phyloP scores from a whole-genome alignment of 306 rosid genomes.

The Rosa rugosa region DNA sequence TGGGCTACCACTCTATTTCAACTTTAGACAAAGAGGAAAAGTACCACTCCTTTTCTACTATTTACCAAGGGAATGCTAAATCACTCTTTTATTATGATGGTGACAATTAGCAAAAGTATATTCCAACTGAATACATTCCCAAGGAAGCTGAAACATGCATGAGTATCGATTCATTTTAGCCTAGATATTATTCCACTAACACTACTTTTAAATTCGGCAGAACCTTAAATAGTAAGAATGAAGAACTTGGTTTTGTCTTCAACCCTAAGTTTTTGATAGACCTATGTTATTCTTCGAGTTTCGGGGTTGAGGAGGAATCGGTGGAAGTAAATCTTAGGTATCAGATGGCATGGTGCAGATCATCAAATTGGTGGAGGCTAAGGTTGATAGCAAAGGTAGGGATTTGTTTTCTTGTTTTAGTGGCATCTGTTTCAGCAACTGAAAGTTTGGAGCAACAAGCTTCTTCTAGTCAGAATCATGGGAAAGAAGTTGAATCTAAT shows the following conservation, averaged over 20 bases:
- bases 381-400: slow-evolving; percentile 22
- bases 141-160: not conserved
- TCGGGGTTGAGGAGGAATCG: slow-evolving; percentile 4
- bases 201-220: not conserved
- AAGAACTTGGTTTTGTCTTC: not conserved
- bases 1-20: not conserved
- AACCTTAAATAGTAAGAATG: not conserved
- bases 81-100: not conserved
- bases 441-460: slow-evolving; percentile 27
- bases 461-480: slow-evolving; percentile 23
- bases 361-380: slow-evolving; percentile 28
- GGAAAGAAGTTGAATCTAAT: slow-evolving; percentile 1
- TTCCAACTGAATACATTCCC: not conserved
- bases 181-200: not conserved
- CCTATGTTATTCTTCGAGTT: not conserved
- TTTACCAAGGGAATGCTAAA: not conserved
- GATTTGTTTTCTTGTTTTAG: slow-evolving; percentile 25
- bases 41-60: not conserved
- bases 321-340: not conserved
- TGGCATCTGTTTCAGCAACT: slow-evolving; percentile 44
- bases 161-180: not conserved
- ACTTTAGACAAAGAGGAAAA: not conserved
- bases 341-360: slow-evolving; percentile 7
- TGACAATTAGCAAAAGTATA: not conserved
- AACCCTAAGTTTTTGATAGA: not conserved